Conservation (phyloP, 2,329 filamentous ascomycete species). For the Colletotrichum musae region DNA sequence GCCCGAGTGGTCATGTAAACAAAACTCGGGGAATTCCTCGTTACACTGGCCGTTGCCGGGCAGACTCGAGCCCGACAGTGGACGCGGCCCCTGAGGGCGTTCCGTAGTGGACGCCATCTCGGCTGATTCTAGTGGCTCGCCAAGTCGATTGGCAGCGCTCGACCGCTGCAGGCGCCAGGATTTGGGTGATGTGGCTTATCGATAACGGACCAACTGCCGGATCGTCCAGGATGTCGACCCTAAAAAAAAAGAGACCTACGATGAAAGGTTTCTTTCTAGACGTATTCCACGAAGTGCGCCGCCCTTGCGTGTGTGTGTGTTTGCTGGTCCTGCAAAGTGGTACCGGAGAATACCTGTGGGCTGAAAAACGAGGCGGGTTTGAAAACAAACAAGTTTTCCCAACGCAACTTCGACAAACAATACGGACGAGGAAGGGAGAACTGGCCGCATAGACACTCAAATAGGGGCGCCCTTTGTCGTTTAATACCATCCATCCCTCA, state of each 20-base stretch:
- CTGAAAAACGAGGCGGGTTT: neutral
- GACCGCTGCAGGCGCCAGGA: constrained; percentile 41
- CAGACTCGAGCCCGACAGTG: constrained; percentile 43
- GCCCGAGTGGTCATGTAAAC: constrained; percentile 54
- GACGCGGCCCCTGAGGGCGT: constrained; percentile 38
- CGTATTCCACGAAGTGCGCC: neutral
- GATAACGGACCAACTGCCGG: constrained; percentile 37
- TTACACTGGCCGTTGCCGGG: constrained; percentile 55
- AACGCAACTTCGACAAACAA: neutral
- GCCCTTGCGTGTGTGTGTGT: neutral
- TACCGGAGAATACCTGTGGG: neutral
- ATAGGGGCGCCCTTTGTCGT: constrained; percentile 12
- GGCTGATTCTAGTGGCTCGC: constrained; percentile 40
- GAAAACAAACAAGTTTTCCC: constrained; percentile 12
- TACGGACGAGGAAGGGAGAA: neutral
- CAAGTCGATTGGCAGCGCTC: constrained; percentile 36
- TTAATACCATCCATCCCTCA: constrained; percentile 1
- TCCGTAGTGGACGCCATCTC: constrained; percentile 39
- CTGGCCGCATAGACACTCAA: neutral
- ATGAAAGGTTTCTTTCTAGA: neutral
- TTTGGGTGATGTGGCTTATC: constrained; percentile 33
- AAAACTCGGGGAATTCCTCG: constrained; percentile 59
- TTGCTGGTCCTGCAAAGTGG: neutral
- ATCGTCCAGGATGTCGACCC: neutral
- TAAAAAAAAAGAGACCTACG: neutral